These are phyloP conservation scores for Taxawa tesnikishii DNA, from an alignment of 2,329 filamentous ascomycete genomes.

Conservation along the genomic window DNA sequence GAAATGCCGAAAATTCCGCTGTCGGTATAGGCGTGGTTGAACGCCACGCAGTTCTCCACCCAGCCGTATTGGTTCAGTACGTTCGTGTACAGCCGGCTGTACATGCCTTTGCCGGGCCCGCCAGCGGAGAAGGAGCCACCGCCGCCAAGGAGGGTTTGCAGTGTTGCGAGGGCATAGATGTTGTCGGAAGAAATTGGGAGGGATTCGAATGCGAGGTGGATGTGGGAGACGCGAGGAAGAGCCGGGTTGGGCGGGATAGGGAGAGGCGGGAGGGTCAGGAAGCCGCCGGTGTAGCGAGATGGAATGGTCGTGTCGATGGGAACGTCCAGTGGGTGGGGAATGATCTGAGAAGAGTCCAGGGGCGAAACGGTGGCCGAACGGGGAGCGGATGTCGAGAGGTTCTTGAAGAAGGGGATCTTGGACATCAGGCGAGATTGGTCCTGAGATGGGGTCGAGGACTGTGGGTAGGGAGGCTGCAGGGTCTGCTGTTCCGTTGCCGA, in stretches of 20 bases:
- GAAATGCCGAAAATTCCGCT: constrained; percentile 91
- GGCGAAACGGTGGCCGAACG: constrained; percentile 47
- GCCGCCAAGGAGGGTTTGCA: constrained; percentile 90
- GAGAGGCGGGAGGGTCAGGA: constrained; percentile 71
- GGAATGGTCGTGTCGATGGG: constrained; percentile 47
- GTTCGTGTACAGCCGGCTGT: constrained; percentile 93
- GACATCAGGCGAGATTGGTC: constrained; percentile 59
- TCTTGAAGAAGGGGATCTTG: constrained; percentile 82
- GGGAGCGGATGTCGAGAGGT: constrained; percentile 63
- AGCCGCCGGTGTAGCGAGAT: constrained; percentile 86
- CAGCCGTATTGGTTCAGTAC: constrained; percentile 95
- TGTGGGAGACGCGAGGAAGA: constrained; percentile 73
- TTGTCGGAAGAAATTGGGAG: constrained; percentile 81
- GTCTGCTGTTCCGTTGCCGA: constrained; percentile 15
- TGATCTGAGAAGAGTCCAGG: constrained; percentile 32
- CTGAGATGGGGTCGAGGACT: constrained; percentile 29
- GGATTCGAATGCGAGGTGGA: constrained; percentile 92
- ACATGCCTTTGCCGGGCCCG: constrained; percentile 97
- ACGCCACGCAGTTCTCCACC: constrained; percentile 91
- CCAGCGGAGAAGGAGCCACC: constrained; percentile 95
- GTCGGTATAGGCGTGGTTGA: constrained; percentile 97
- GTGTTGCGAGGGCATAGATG: constrained; percentile 89
- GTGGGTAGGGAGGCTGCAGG: constrained; percentile 27
- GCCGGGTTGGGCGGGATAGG: constrained; percentile 67
- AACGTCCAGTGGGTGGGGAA: constrained; percentile 31